Conservation (phyloP, 345 rosid genomes). For the Citrus glauca region DNA sequence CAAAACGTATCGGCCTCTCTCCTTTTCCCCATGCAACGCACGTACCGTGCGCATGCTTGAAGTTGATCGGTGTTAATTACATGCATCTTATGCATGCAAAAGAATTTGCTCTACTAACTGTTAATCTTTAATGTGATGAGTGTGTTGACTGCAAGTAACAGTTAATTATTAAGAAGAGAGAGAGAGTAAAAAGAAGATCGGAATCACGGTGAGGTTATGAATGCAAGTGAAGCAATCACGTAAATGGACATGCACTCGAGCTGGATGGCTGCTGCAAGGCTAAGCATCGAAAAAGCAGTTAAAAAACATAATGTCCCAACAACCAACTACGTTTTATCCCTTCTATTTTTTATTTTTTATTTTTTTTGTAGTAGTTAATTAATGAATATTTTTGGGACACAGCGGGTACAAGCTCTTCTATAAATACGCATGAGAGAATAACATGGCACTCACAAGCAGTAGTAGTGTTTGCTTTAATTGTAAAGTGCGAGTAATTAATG, state of each 20-base stretch:
- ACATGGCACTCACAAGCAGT: not conserved
- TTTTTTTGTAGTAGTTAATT: not conserved
- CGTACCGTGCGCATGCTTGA: not conserved
- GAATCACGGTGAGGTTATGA: conserved; percentile 16
- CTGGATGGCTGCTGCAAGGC: conserved; percentile 12
- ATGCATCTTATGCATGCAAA: not conserved
- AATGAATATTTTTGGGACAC: not conserved
- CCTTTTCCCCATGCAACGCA: not conserved
- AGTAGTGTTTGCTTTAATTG: not conserved
- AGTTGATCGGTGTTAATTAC: not conserved
- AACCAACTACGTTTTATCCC: conserved; percentile 11
- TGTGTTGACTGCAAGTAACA: not conserved
- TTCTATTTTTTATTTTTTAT: not conserved
- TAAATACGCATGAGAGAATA: not conserved
- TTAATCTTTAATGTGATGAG: not conserved
- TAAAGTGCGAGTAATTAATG: not conserved
- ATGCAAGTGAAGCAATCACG: conserved; percentile 15
- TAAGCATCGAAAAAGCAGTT: not conserved
- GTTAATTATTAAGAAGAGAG: not conserved
- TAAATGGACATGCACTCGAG: conserved; percentile 14
- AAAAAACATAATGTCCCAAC: conserved; percentile 4
- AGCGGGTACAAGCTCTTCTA: not conserved
- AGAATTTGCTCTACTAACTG: not conserved
- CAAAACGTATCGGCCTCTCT: not conserved
- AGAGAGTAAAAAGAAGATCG: not conserved